A percentile compares a stretch with the other conserved stretches of the same genome.
phyloP scores from a whole-genome alignment of 148 eudicot species.

The Rhododendron griersonianum region DNA sequence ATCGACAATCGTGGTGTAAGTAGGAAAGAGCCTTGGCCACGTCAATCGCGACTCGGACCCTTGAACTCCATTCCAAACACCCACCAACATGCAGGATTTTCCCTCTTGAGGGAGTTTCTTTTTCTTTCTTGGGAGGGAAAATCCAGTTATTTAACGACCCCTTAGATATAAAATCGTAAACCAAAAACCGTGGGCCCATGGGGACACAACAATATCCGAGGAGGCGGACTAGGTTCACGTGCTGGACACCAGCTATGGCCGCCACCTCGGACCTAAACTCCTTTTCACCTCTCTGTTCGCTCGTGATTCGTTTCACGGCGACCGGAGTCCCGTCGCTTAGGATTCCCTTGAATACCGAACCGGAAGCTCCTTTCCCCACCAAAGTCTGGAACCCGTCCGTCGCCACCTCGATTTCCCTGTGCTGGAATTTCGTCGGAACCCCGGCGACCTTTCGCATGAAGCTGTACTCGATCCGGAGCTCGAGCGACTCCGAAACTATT shows the following conservation, averaged over 20 bases:
- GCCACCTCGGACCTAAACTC: conserved; percentile 71
- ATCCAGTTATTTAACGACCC: conserved; percentile 86
- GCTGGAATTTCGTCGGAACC: conserved; percentile 56
- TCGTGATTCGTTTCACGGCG: conserved; percentile 76
- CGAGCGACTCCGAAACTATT: conserved; percentile 16
- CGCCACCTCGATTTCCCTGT: conserved; percentile 66
- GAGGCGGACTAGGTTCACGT: conserved; percentile 59
- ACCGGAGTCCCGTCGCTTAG: conserved; percentile 57
- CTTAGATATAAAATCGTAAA: conserved; percentile 63
- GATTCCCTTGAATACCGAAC: conserved; percentile 66
- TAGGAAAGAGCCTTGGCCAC: conserved; percentile 86
- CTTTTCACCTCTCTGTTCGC: conserved; percentile 46
- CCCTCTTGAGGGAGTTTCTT: too few species aligned
- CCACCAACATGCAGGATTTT: conserved; percentile 15
- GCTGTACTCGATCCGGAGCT: conserved; percentile 49
- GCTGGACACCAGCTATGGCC: conserved; percentile 71
- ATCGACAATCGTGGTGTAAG: conserved; percentile 81
- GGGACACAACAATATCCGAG: conserved; percentile 61
- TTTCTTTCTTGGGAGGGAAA: conserved; percentile 28
- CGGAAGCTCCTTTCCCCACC: conserved; percentile 70
- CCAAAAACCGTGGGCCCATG: conserved; percentile 47
- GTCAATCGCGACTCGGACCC: conserved; percentile 62
- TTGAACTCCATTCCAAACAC: conserved; percentile 63
- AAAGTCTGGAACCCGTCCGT: conserved; percentile 57
- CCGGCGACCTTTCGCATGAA: conserved; percentile 81